Evolutionary conservation across 176 grass and related monocot genomes (phyloP).

Genomic region (Saccharum spontaneum): DNA sequence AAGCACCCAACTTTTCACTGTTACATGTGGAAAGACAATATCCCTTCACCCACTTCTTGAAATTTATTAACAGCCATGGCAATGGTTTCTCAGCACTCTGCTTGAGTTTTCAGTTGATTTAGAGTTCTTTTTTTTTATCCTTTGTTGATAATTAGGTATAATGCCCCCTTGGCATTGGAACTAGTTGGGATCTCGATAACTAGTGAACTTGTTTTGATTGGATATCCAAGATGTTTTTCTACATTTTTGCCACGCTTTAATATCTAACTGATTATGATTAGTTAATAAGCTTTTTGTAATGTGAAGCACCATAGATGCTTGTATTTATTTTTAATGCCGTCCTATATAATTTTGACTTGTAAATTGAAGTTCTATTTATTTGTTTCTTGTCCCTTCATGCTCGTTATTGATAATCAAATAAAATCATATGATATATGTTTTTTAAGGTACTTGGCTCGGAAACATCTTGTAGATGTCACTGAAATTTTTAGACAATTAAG

Average conservation of each 20-base stretch:
- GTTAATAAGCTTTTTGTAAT: neutral
- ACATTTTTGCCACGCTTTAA: neutral
- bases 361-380: neutral
- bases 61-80: neutral
- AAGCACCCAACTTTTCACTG: neutral
- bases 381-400: neutral
- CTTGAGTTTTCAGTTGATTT: neutral
- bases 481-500: conserved; percentile 81
- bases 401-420: neutral
- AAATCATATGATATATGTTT: neutral
- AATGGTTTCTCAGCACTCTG: neutral
- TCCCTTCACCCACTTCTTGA: neutral
- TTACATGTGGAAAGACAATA: neutral
- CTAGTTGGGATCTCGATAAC: neutral
- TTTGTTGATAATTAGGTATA: neutral
- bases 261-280: neutral
- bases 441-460: conserved; percentile 68
- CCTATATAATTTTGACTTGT: neutral
- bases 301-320: conserved; percentile 4
- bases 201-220: neutral
- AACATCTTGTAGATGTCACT: conserved; percentile 91
- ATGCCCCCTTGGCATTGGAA: neutral
- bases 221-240: neutral
- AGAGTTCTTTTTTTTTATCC: neutral
- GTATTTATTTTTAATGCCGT: neutral